Base-by-base conservation (phyloP, 352 stramenopile species). In the Globisporangium splendens region DNA sequence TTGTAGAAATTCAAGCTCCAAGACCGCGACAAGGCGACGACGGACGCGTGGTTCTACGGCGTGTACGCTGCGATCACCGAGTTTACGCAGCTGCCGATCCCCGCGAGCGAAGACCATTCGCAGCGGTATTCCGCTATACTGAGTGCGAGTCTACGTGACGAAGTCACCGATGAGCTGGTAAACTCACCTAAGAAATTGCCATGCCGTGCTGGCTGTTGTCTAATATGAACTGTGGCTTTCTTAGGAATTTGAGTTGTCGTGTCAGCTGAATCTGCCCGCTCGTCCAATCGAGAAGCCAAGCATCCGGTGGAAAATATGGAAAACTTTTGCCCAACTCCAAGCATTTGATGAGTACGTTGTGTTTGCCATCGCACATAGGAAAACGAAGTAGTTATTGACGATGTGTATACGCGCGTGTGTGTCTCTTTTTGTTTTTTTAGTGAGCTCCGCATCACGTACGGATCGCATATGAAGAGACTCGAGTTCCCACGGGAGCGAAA, bases 301-400 rank as follows among this genome's bases (percentile, higher is more conserved):
- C 49, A 83, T 90, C 55, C 78, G 79, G 43, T 93, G 83, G 83
- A 93, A 88, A 53, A 68, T 75, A 8, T 93, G 83, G 83, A 88
- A 88, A 50, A 79, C 79, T 4, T 77, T 79, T n/a, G 54, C 69
- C 17, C 70, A 93, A 58, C 62, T 91, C 6, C 83, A 89, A 50
- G 54, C 66, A 0, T 86, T 93, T 59, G 77, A 91, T 21, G 79
- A 91, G 83, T 93, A 69, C 54, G 77, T 65, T 17, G 5, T 15
- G 13, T 28, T 49, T 3, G n/a, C n/a, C n/a, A n/a, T n/a, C n/a
- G n/a, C n/a, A n/a, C n/a, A n/a, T n/a, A n/a, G n/a, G n/a, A n/a
- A n/a, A n/a, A n/a, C n/a, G n/a, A n/a, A n/a, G n/a, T n/a, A n/a
- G n/a, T 31, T 31, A 5, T 24, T 54, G 59, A 43, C 11, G 17